Percentiles rank a stretch among this genome's conserved stretches.
Evolutionary conservation across 2,329 filamentous ascomycete genomes (phyloP).

Genomic region (Gyromitra esculenta): DNA sequence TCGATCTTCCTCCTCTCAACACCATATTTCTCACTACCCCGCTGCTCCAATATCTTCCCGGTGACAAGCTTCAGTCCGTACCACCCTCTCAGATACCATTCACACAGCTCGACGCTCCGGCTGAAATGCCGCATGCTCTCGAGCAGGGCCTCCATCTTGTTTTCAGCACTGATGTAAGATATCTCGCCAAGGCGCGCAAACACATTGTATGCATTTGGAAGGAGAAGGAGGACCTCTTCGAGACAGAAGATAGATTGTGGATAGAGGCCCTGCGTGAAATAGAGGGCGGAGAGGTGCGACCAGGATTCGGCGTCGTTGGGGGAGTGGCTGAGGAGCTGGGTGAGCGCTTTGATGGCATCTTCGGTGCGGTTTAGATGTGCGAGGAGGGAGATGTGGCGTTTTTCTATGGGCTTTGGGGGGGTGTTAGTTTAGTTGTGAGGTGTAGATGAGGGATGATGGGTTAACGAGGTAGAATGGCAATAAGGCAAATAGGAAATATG

Average conservation of each 20-base stretch:
- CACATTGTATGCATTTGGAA: slow-evolving; percentile 95
- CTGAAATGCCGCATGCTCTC: slow-evolving; percentile 86
- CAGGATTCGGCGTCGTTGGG: slow-evolving; percentile 93
- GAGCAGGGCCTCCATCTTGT: slow-evolving; percentile 62
- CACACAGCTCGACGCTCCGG: slow-evolving; percentile 90
- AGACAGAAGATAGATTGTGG: slow-evolving; percentile 85
- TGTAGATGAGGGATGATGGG: background rate
- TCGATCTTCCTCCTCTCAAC: slow-evolving; percentile 66
- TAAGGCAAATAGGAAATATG: background rate
- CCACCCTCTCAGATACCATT: slow-evolving; percentile 89
- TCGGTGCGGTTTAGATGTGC: slow-evolving; percentile 74
- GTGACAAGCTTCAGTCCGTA: slow-evolving; percentile 86
- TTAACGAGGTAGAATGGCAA: slow-evolving; percentile 15
- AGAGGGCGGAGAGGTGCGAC: slow-evolving; percentile 89
- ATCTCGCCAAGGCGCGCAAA: slow-evolving; percentile 78
- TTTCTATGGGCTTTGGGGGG: slow-evolving; percentile 76
- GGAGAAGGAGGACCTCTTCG: slow-evolving; percentile 87
- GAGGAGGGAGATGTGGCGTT: slow-evolving; percentile 82
- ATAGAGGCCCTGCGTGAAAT: slow-evolving; percentile 80
- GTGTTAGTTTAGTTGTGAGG: background rate
- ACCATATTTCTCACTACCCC: slow-evolving; percentile 9
- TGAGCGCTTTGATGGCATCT: slow-evolving; percentile 79
- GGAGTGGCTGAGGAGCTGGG: slow-evolving; percentile 79
- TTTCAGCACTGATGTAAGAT: slow-evolving; percentile 72
- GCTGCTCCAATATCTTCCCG: slow-evolving; percentile 67